Conservation (phyloP, 2,329 filamentous ascomycete species). For the Diaporthe sp. region DNA sequence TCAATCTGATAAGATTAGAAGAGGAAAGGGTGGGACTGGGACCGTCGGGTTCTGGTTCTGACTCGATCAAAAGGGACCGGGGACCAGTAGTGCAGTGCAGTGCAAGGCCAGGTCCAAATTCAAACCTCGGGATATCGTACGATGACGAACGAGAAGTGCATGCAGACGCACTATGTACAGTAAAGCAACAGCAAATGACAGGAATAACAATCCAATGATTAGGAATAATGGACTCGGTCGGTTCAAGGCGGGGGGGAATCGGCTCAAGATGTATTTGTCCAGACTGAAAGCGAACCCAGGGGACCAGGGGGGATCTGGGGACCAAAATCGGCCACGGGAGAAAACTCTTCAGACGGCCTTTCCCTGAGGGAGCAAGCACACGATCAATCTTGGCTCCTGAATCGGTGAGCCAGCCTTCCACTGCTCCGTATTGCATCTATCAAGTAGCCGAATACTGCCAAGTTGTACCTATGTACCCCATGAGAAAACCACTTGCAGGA, state of each 20-base stretch:
- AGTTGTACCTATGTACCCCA: background rate
- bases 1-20: constrained; percentile 29
- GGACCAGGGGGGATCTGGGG: background rate
- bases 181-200: background rate
- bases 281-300: constrained; percentile 19
- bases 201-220: no score
- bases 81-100: background rate
- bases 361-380: background rate
- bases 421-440: background rate
- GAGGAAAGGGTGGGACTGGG: background rate
- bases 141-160: background rate
- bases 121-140: constrained; percentile 1
- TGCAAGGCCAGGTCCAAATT: background rate
- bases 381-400: constrained; percentile 34
- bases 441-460: constrained; percentile 4
- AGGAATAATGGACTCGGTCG: background rate
- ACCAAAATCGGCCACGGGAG: constrained; percentile 11
- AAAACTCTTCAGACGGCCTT: constrained; percentile 33
- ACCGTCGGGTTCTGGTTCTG: background rate
- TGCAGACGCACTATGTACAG: background rate
- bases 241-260: background rate
- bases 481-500: background rate
- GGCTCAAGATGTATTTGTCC: constrained; percentile 30
- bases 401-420: constrained; percentile 30
- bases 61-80: background rate